A percentile compares a stretch with the other conserved stretches of the same genome.
Evolutionary conservation across 768 basidiomycete species (phyloP).

Genomic region (Leccinum subgranulosum): DNA sequence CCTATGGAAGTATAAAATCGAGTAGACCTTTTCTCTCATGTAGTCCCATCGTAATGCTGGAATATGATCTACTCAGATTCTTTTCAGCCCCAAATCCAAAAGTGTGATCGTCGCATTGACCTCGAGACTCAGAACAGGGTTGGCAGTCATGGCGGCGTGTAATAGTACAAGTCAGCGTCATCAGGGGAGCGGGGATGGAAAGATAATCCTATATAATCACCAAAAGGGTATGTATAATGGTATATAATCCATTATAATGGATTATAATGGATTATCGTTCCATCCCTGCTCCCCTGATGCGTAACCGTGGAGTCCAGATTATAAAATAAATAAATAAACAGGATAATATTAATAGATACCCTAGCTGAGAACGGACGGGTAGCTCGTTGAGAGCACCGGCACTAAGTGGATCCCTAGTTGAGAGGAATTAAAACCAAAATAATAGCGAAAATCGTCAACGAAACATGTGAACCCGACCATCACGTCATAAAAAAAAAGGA

Average conservation of each 20-base stretch:
- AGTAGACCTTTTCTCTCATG: conserved; percentile 3
- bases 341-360: neutral
- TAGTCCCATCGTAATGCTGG: conserved; percentile 7
- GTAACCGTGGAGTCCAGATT: neutral
- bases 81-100: neutral
- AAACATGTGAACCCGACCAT: neutral
- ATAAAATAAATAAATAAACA: neutral
- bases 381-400: neutral
- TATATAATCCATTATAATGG: no score
- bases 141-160: neutral
- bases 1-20: conserved; percentile 2
- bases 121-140: neutral
- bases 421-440: neutral
- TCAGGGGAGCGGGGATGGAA: no score
- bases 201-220: no score
- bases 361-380: neutral
- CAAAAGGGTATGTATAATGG: no score
- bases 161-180: neutral
- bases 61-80: conserved; percentile 12
- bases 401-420: neutral
- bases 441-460: neutral
- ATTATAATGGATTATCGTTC: no score
- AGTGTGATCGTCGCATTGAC: neutral
- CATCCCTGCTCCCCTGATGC: no score
- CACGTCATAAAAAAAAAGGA: neutral